Percentiles rank a stretch among this genome's conserved stretches.
Conservation (phyloP, 306 rosid species). For the Trifolium repens region DNA sequence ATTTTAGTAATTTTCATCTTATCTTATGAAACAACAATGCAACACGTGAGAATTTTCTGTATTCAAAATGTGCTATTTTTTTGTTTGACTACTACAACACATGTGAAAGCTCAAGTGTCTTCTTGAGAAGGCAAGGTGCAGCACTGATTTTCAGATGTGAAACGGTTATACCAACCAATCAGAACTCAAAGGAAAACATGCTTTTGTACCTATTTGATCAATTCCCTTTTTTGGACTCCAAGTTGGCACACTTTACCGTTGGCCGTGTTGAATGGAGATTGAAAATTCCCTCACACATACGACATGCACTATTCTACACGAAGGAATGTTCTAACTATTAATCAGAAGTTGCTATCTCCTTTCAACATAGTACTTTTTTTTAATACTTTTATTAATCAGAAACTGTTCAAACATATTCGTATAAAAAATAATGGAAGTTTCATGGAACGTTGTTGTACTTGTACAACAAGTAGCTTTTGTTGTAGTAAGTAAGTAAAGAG, state of each 20-base stretch:
- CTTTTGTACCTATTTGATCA: constrained; percentile 22
- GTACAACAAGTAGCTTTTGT: background rate
- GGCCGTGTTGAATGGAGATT: constrained; percentile 31
- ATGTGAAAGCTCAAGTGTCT: background rate
- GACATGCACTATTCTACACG: background rate
- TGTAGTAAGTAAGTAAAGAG: too few relatives aligned
- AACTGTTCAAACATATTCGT: background rate
- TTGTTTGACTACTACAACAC: background rate
- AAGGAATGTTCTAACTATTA: background rate
- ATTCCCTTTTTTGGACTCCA: background rate
- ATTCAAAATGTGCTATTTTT: background rate
- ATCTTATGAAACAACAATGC: background rate
- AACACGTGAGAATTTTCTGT: background rate
- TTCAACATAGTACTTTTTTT: background rate
- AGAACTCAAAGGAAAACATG: constrained; percentile 29
- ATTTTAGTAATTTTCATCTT: background rate
- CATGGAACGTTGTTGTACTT: background rate
- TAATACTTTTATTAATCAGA: background rate
- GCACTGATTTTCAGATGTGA: background rate
- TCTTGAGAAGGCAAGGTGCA: too few relatives aligned
- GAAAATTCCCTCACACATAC: background rate
- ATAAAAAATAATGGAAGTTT: constrained; percentile 23
- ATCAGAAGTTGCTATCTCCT: background rate
- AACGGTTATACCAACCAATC: constrained; percentile 7
- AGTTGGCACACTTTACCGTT: background rate